Percentiles rank a stretch among this genome's conserved stretches.
Conservation (phyloP, 257 asterid species). For the Avicennia marina region DNA sequence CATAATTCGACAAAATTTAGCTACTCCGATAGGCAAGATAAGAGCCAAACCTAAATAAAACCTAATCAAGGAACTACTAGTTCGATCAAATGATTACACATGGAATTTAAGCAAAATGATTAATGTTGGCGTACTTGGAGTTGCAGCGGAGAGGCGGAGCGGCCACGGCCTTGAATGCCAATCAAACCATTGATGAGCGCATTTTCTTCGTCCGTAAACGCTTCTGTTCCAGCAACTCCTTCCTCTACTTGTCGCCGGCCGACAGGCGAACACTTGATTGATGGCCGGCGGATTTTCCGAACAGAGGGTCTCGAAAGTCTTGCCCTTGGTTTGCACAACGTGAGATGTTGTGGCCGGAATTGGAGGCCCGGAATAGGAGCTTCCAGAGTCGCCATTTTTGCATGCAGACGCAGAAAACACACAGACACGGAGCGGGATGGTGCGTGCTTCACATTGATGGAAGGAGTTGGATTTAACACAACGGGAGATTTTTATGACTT, state of each 20-base stretch:
- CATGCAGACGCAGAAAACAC: slow-evolving; percentile 7
- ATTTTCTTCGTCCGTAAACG: slow-evolving; percentile 50
- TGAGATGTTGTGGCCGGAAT: slow-evolving; percentile 21
- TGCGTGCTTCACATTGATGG: not conserved
- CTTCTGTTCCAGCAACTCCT: slow-evolving; percentile 25
- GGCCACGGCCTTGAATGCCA: slow-evolving; percentile 91
- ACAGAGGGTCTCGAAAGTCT: not conserved
- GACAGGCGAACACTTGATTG: slow-evolving; percentile 30
- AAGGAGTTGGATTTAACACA: not conserved
- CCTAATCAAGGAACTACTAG: too few species aligned
- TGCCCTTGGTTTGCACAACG: not conserved
- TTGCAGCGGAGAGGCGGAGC: slow-evolving; percentile 64
- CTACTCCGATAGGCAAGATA: not conserved
- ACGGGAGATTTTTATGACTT: not conserved
- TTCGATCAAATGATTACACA: not conserved
- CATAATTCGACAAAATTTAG: not conserved
- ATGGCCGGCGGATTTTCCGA: slow-evolving; percentile 19
- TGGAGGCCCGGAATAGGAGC: slow-evolving; percentile 25
- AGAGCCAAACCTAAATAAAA: not conserved
- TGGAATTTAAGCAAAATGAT: not conserved
- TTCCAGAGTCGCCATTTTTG: slow-evolving; percentile 28
- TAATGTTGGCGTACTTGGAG: slow-evolving; percentile 38
- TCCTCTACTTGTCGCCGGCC: slow-evolving; percentile 28
- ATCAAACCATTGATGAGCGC: slow-evolving; percentile 63
- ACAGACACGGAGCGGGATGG: slow-evolving; percentile 3